Evolutionary conservation across 352 stramenopile genomes (phyloP), one percentile per base, ranked within the genome.

Genomic region (Globisporangium middletonii): DNA sequence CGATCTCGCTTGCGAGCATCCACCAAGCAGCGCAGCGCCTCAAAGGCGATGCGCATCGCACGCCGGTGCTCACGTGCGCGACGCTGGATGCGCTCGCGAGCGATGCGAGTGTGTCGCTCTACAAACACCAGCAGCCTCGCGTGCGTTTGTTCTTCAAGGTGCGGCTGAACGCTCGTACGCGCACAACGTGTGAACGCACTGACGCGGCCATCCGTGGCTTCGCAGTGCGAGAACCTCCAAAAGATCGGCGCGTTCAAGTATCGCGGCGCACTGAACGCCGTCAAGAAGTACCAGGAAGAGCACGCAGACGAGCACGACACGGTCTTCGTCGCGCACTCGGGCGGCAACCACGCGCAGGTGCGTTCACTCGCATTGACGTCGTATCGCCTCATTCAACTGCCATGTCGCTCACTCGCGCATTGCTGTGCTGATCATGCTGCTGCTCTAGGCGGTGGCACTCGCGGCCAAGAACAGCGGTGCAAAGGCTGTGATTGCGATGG

Each of bases 281-380:
- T 87, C 44, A 77, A 78, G 61, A 79, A 75, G 47, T 63, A 66
- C 43, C 54, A 79, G 23, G 78, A 87, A 43, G 50, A 57, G 42
- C 62, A 55, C n/a, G 23, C 23, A 2, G 45, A 18, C 11, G 4
- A n/a, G 15, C 19, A 23, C 42, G 35, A 19, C 48, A 28, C 12
- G 37, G 84, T 69, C 35, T 87, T 97, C 35, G 71, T 97, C 27
- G 96, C 88, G 23, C 87, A 97, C 70, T 96, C 84, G 53, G 95
- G 81, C 30, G 93, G 91, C 1, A 97, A 98, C 65, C 89, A 98
- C 66, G 91, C 87, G 35, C 93, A 98, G 57, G 62, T 68, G 5
- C 2, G 18, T 6, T n/a, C 16, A 43, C 41, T 18, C 1, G 13
- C 41, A 19, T 19, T 15, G 1, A 2, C 41, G 4, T 12, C 0